Conservation (phyloP, 2,329 filamentous ascomycete species). For the Alternaria sp. region DNA sequence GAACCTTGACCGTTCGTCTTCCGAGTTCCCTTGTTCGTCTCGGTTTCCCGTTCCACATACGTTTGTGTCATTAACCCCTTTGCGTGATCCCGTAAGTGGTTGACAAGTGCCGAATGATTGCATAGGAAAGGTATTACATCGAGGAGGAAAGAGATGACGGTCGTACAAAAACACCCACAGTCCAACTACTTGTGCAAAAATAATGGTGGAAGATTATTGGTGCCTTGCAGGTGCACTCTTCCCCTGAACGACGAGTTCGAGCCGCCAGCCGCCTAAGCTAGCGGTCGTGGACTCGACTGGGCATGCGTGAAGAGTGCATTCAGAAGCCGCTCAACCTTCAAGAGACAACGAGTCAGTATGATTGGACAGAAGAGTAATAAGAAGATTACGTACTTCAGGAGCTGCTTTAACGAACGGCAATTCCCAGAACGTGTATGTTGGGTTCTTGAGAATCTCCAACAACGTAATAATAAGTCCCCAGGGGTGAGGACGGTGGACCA, state of each 20-base stretch:
- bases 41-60: conserved; percentile 18
- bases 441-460: conserved; percentile 89
- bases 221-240: conserved; percentile 26
- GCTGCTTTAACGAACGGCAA: conserved; percentile 89
- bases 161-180: conserved; percentile 34
- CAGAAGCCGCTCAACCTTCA: conserved; percentile 57
- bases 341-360: conserved; percentile 26
- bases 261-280: conserved; percentile 36
- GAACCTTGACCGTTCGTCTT: conserved; percentile 12
- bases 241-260: conserved; percentile 20
- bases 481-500: conserved; percentile 90
- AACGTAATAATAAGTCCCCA: conserved; percentile 93
- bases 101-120: conserved; percentile 24
- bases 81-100: conserved; percentile 28
- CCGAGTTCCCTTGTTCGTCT: conserved; percentile 9
- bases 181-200: conserved; percentile 47
- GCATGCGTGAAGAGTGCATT: conserved; percentile 58
- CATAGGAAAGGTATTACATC: conserved; percentile 29
- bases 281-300: conserved; percentile 56
- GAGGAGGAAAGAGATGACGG: conserved; percentile 25
- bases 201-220: conserved; percentile 40
- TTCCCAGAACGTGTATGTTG: conserved; percentile 90
- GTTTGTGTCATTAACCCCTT: conserved; percentile 26
- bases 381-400: conserved; percentile 68
- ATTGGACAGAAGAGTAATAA: conserved; percentile 13